A percentile compares a stretch with the other conserved stretches of the same genome.
Evolutionary conservation across 2,329 filamentous ascomycete genomes (phyloP).

Genomic region (Hymenoscyphus albidus): DNA sequence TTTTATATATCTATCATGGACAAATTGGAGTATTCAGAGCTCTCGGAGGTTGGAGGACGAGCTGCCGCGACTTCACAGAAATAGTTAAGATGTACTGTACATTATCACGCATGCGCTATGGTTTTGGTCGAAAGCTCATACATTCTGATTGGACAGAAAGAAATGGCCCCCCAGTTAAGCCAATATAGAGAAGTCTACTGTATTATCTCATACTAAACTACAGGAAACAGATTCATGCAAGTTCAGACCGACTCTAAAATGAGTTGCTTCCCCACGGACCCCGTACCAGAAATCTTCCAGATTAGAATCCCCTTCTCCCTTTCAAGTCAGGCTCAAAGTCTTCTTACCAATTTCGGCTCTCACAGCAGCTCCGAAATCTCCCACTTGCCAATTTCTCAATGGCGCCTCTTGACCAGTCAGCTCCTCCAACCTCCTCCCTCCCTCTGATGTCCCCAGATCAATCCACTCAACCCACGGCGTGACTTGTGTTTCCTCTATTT

Average conservation of each 20-base stretch:
- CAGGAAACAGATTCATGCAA: no score
- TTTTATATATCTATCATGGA: no score
- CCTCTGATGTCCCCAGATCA: neutral
- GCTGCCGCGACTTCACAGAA: neutral
- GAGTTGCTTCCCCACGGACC: neutral
- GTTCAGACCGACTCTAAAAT: no score
- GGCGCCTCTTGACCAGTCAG: neutral
- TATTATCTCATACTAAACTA: no score
- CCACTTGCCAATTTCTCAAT: neutral
- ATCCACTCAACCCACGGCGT: neutral
- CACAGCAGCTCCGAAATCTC: neutral
- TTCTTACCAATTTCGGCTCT: neutral
- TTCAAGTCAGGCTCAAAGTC: neutral
- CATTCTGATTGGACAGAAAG: no score
- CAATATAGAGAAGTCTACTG: no score
- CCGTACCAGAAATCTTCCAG: neutral
- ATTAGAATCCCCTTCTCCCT: neutral
- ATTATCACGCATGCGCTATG: no score
- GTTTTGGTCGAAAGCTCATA: no score
- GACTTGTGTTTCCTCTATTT: neutral
- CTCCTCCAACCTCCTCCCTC: neutral
- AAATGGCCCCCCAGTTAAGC: no score
- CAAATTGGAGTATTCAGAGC: neutral
- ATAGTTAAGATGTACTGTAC: neutral
- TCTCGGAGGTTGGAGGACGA: neutral